A percentile compares a stretch with the other conserved stretches of the same genome.
These are phyloP conservation scores for Saururus chinensis DNA, from an alignment of 164 flowering plant genomes.

Conservation along the genomic window DNA sequence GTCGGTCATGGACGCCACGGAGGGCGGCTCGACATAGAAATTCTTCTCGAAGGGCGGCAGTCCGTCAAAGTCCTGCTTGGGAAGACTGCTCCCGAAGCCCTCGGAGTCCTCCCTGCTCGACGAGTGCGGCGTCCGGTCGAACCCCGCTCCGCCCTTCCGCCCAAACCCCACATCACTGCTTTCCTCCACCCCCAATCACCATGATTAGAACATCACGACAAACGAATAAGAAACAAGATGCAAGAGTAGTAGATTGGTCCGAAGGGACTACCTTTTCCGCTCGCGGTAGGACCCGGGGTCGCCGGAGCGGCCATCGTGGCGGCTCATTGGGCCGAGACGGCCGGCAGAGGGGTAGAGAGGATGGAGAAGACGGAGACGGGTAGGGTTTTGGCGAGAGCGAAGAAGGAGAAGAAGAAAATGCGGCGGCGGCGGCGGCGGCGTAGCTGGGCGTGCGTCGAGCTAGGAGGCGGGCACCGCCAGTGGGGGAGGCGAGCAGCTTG, in stretches of 20 bases:
- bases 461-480: too few relatives aligned
- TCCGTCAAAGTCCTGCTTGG: constrained; percentile 71
- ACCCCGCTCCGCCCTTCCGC: constrained; percentile 20
- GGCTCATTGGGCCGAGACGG: constrained; percentile 44
- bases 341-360: not conserved
- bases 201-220: constrained; percentile 54
- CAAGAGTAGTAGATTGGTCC: not conserved
- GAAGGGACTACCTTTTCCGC: constrained; percentile 48
- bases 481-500: too few relatives aligned
- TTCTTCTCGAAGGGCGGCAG: constrained; percentile 88
- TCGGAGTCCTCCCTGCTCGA: constrained; percentile 37
- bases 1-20: constrained; percentile 77
- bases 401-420: not conserved
- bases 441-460: too few relatives aligned
- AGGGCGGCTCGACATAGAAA: constrained; percentile 69
- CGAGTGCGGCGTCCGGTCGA: constrained; percentile 7
- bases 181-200: constrained; percentile 17
- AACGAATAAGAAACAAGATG: not conserved
- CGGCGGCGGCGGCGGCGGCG: not conserved
- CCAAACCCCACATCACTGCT: constrained; percentile 59
- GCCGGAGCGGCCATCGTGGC: constrained; percentile 76
- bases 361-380: not conserved
- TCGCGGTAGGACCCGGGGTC: constrained; percentile 92
- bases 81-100: constrained; percentile 28
- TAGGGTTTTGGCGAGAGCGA: not conserved